Base-by-base conservation (phyloP, 2,329 filamentous ascomycete genomes). In the Clarireedia paspali region DNA sequence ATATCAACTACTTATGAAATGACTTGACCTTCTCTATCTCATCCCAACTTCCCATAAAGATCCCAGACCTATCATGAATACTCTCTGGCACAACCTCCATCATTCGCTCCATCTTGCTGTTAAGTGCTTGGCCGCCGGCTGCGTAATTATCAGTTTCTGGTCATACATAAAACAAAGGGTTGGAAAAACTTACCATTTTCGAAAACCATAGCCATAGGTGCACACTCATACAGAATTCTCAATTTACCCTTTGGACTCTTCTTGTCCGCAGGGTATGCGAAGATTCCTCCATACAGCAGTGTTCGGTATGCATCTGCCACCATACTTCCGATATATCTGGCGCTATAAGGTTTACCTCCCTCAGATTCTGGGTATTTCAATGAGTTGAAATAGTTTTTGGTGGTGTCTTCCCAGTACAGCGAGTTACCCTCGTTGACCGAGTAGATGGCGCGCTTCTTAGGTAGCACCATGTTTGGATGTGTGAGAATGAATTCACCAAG, bases 181-280 rank as follows among this genome's bases (percentile, higher is more conserved):
- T 15, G 12, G 17, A 9, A 10, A 50, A 45, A 77, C 85, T 75
- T 73, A 92, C 89, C 94, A 74, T 99, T 96, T 75, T 99, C 94
- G 72, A 99, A 97, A 6, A 99, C 83, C 86, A 97, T 88, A 24
- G 94, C 94, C 94, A 99, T 99, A 40, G 94, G 94, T 14, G 94
- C 94, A 71, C 94, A 99, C 77, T 99, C 94, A 75, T 99, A 99
- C 66, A 99, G 72, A 64, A 99, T 99, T 63, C 94, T 83, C 64
- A 99, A 81, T 79, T 99, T 99, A 65, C 94, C 94, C 83, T 97
- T 99, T 62, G 91, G 90, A 69, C 88, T 95, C 85, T 99, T 97
- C 79, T 91, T 95, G 70, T 99, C 94, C 14, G 92, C 89, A 0
- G 94, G 94, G 71, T 99, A 99, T 46, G 94, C 94, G 72, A 99